Evolutionary conservation across 2,329 filamentous ascomycete species (phyloP), one percentile per base, ranked within the genome.

Genomic region (Juglanconis juglandina): DNA sequence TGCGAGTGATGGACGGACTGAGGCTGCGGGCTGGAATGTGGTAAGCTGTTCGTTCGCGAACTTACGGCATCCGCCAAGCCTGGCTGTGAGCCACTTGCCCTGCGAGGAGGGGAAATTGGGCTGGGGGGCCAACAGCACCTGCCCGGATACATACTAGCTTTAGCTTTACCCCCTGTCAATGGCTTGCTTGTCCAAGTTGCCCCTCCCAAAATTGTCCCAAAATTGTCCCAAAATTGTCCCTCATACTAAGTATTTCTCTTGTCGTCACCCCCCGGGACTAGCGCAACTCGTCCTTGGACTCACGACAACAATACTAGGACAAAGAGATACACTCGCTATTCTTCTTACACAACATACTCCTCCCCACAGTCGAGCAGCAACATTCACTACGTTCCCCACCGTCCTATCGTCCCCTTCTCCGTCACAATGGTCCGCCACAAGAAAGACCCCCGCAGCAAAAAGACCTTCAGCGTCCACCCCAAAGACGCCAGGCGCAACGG

Each of bases 381-480:
- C 1, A 42, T 32, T 42, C 30, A 24, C 10, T 39, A 7, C 11
- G 35, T 17, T 8, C 4, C 4, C 10, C 37, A 24, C 4, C 10
- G 51, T 30, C 33, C n/a, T 9, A 41, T 30, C 14, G 24, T 5
- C 47, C 8, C 51, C 13, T 42, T 13, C 14, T n/a, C 52, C 39
- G 69, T 48, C 13, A 49, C 52, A 6, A 97, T 96, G 93, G 92
- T 97, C 58, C 91, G 94, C 63, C 94, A 97, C 77, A 98, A 97
- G 78, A 98, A 98, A 77, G 93, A 97, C 81, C 66, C 79, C 76
- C 70, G 71, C 71, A 52, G 65, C 73, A 63, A 61, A 34, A 63
- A 63, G 51, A 63, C 61, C 48, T 63, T 63, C 65, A 68, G 76
- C 60, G 74, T 79, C 56, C 68, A 67, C 66, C 67, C 75, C 66